These are phyloP conservation scores for Penicillium sclerotigenum DNA, from an alignment of 2,329 filamentous ascomycete species.

Conservation along the genomic window DNA sequence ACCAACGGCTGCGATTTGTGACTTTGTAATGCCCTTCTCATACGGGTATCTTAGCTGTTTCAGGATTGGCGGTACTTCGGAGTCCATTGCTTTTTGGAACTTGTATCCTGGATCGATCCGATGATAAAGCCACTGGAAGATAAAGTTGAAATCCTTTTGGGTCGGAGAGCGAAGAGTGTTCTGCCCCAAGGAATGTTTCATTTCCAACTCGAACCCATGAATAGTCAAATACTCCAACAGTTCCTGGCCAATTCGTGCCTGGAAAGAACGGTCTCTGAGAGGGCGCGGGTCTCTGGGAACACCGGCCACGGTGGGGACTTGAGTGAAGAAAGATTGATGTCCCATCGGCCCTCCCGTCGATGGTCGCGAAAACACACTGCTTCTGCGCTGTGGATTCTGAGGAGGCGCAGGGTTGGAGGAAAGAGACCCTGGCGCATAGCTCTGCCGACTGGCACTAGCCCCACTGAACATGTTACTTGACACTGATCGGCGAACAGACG, in stretches of 20 bases:
- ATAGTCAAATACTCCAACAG: conserved; percentile 86
- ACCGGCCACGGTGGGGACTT: conserved; percentile 74
- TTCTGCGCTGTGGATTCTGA: conserved; percentile 61
- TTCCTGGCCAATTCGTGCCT: conserved; percentile 80
- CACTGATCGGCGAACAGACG: conserved; percentile 77
- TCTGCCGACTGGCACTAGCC: conserved; percentile 64
- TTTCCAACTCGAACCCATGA: conserved; percentile 96
- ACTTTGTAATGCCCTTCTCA: conserved; percentile 93
- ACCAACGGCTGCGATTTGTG: conserved; percentile 88
- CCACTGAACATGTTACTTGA: conserved; percentile 64
- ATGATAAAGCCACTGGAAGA: conserved; percentile 98
- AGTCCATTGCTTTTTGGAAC: conserved; percentile 92
- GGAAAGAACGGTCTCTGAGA: conserved; percentile 74
- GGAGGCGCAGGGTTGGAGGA: conserved; percentile 52
- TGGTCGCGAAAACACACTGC: conserved; percentile 77
- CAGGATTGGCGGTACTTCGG: conserved; percentile 86
- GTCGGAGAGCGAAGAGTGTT: conserved; percentile 92
- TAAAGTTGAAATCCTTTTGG: conserved; percentile 95
- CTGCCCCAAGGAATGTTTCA: conserved; percentile 87
- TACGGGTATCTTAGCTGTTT: conserved; percentile 95
- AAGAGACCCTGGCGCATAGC: conserved; percentile 61
- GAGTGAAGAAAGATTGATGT: conserved; percentile 93
- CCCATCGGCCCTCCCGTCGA: conserved; percentile 61
- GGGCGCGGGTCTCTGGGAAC: conserved; percentile 84
- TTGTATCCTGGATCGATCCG: conserved; percentile 91